Conservation (phyloP, 352 stramenopile species). For the Globisporangium paroecandrum region DNA sequence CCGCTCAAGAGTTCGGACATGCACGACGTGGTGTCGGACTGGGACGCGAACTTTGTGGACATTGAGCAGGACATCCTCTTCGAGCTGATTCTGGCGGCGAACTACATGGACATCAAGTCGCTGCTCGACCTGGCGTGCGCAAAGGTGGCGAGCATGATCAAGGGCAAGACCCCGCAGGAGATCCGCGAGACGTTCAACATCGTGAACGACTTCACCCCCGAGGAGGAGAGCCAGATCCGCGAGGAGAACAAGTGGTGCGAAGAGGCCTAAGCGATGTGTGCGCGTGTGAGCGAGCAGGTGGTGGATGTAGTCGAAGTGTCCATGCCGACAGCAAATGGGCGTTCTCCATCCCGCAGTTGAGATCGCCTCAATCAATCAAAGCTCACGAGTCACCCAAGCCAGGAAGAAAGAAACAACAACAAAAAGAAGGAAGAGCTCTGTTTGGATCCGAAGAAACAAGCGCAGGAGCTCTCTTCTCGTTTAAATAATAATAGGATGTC, state of each 20-base stretch:
- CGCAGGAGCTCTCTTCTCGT: neutral
- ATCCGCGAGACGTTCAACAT: conserved; percentile 99
- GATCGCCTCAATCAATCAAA: neutral
- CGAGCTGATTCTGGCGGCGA: conserved; percentile 99
- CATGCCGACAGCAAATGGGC: neutral
- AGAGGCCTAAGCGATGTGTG: conserved; percentile 85
- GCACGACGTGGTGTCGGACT: conserved; percentile 99
- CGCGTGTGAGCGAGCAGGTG: neutral
- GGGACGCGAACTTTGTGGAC: conserved; percentile 99
- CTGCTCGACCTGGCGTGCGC: conserved; percentile 89
- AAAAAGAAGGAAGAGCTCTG: neutral
- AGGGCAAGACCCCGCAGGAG: conserved; percentile 98
- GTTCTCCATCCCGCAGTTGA: neutral
- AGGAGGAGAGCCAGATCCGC: conserved; percentile 98
- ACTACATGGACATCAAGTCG: conserved; percentile 99
- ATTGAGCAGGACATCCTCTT: conserved; percentile 99
- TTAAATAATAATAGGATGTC: conserved; percentile 3
- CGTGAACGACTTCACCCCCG: conserved; percentile 99
- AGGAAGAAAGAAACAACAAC: neutral
- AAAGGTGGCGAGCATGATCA: conserved; percentile 94
- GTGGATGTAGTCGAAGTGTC: neutral
- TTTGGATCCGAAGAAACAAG: neutral
- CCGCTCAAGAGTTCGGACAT: conserved; percentile 98
- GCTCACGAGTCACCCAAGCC: neutral
- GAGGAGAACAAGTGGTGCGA: conserved; percentile 99